A percentile compares a stretch with the other conserved stretches of the same genome.
Evolutionary conservation across 2,329 filamentous ascomycete genomes (phyloP).

Genomic region (Aspergillus fijiensis): DNA sequence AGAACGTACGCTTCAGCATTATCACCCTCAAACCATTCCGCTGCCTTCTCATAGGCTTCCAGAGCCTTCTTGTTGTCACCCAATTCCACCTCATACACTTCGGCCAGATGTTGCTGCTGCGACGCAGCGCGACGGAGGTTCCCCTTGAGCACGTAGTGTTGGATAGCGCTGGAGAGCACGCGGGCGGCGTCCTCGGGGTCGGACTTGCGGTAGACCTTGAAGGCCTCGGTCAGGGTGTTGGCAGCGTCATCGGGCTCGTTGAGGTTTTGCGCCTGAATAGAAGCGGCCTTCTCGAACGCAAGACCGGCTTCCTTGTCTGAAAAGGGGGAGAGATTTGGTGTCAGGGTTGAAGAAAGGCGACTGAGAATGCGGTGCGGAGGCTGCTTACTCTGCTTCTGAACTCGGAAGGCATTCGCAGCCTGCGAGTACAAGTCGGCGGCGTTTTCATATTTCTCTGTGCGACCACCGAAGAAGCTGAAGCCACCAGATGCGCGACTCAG

Average conservation of each 20-base stretch:
- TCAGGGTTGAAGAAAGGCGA: neutral
- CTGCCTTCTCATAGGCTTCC: conserved; percentile 80
- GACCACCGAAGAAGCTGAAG: conserved; percentile 86
- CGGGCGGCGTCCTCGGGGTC: conserved; percentile 79
- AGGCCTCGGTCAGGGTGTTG: conserved; percentile 84
- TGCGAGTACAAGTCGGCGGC: conserved; percentile 84
- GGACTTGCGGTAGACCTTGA: conserved; percentile 89
- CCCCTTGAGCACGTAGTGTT: conserved; percentile 82
- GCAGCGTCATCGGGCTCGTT: conserved; percentile 92
- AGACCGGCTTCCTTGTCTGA: conserved; percentile 80
- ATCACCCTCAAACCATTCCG: conserved; percentile 84
- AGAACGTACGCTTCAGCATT: conserved; percentile 70
- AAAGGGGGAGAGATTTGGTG: conserved; percentile 4
- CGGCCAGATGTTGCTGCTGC: conserved; percentile 84
- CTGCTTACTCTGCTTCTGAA: conserved; percentile 74
- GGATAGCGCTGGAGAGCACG: conserved; percentile 75
- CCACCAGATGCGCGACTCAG: conserved; percentile 71
- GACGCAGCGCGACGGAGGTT: conserved; percentile 89
- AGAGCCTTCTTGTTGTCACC: conserved; percentile 76
- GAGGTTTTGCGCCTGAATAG: conserved; percentile 74
- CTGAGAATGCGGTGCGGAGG: conserved; percentile 8
- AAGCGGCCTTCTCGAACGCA: conserved; percentile 82
- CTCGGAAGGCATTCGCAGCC: conserved; percentile 86
- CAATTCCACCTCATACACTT: conserved; percentile 80
- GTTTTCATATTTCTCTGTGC: conserved; percentile 83